Base-by-base conservation (phyloP, 2,329 filamentous ascomycete genomes). In the Colletotrichum lupini region DNA sequence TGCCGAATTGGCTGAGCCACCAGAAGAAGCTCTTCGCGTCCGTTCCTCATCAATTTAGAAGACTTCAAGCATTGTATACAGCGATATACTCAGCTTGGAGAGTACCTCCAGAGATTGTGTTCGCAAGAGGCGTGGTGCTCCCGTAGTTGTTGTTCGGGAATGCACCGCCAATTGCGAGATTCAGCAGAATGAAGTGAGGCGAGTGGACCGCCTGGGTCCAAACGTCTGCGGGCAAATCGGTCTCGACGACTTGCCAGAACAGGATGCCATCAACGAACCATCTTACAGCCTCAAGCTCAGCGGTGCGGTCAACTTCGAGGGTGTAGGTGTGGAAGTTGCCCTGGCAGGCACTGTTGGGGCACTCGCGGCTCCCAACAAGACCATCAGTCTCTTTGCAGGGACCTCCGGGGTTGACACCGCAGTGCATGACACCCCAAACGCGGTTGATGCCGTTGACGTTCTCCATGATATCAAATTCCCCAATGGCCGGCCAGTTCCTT, bases 381-480 rank as follows among this genome's bases (percentile, higher is more conserved):
- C 85, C 85, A 49, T 77, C 78, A 22, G 80, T 79, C 77, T 87
- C 85, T 60, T 81, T 80, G 77, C 85, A 87, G 1, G 81, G 81
- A 1, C 85, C 86, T n/a, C 82, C 83, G 1, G 78, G 78, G 64
- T 77, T 77, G 5, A 75, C 74, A 70, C 84, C 85, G 78, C 85
- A 87, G 78, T 87, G 86, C 12, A 84, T 76, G 0, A 82, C 83
- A 62, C 83, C 79, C 76, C 80, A 83, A 49, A 81, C 79, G 22
- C 73, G 78, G 42, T 74, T 35, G 32, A 78, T 74, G 37, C 85
- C 85, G 77, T 86, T 86, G 67, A 83, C 76, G 9, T 79, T 78
- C 78, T 87, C 86, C 70, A 87, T 76, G 59, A 87, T 81, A 78
- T 87, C 86, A 53, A 86, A 79, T 78, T 87, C 86, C 65, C 83